These are phyloP conservation scores for Fusarium chlamydosporum DNA, from an alignment of 2,329 filamentous ascomycete species.

Conservation along the genomic window DNA sequence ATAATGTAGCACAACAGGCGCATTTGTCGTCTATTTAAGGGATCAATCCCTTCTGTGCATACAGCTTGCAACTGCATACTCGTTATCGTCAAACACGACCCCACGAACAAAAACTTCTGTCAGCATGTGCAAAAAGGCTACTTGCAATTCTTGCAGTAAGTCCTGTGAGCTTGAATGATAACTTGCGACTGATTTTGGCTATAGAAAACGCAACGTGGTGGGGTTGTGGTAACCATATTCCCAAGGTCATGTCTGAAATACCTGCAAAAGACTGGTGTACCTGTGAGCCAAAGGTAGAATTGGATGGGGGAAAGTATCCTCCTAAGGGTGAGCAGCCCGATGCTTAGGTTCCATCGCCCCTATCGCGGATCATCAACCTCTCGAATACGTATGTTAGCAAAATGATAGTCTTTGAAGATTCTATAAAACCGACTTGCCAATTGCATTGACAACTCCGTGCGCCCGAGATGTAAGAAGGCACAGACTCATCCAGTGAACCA, in stretches of 20 bases:
- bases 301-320: background rate
- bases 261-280: background rate
- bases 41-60: background rate
- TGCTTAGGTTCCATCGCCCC: background rate
- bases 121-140: background rate
- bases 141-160: background rate
- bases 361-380: no score
- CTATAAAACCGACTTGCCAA: no score
- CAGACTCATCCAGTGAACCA: no score
- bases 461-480: no score
- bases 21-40: background rate
- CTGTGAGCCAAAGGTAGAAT: background rate
- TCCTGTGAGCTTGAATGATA: no score
- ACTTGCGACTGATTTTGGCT: background rate
- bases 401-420: no score
- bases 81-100: no score
- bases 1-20: no score
- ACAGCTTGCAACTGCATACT: background rate
- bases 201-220: background rate
- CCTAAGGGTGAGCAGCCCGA: background rate
- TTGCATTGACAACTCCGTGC: no score
- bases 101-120: background rate
- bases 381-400: no score
- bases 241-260: background rate
- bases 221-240: background rate